phyloP scores from a whole-genome alignment of 1,284 basidiomycete species.

The Irpex sp. region DNA sequence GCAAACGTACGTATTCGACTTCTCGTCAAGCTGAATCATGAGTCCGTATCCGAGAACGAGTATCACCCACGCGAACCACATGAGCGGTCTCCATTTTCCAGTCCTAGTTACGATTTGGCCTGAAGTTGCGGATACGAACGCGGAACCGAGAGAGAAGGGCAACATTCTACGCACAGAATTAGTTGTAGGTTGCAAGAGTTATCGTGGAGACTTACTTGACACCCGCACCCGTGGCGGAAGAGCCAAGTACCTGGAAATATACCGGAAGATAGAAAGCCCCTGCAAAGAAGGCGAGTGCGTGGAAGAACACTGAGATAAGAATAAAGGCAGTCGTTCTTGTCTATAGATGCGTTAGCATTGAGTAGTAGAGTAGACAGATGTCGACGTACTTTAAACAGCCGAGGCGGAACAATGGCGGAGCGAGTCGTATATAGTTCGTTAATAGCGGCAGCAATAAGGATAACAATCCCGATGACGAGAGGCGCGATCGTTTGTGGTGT shows the following conservation, averaged over 20 bases:
- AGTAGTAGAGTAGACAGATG: background rate
- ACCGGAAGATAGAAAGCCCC: slow-evolving; percentile 72
- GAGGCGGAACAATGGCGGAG: slow-evolving; percentile 78
- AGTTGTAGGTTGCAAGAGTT: background rate
- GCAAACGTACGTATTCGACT: slow-evolving; percentile 40
- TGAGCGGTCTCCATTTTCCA: slow-evolving; percentile 59
- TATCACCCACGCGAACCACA: slow-evolving; percentile 55
- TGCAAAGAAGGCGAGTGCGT: slow-evolving; percentile 65
- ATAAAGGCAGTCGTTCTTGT: slow-evolving; percentile 73
- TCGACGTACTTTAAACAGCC: slow-evolving; percentile 64
- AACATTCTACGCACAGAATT: slow-evolving; percentile 50
- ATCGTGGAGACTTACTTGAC: slow-evolving; percentile 46
- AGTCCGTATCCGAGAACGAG: slow-evolving; percentile 64
- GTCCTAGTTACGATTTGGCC: slow-evolving; percentile 60
- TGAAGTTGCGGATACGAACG: slow-evolving; percentile 52
- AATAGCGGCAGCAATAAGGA: slow-evolving; percentile 53
- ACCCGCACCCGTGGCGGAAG: slow-evolving; percentile 73
- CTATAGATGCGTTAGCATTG: slow-evolving; percentile 27
- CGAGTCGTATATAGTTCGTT: slow-evolving; percentile 73
- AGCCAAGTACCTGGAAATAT: slow-evolving; percentile 77
- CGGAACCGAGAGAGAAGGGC: slow-evolving; percentile 65
- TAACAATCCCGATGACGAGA: slow-evolving; percentile 62
- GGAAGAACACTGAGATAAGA: slow-evolving; percentile 60
- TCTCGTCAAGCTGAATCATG: slow-evolving; percentile 50
- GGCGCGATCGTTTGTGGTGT: slow-evolving; percentile 64